Evolutionary conservation across 441 rosid genomes (phyloP).

Genomic region (Adansonia rubrostipa): DNA sequence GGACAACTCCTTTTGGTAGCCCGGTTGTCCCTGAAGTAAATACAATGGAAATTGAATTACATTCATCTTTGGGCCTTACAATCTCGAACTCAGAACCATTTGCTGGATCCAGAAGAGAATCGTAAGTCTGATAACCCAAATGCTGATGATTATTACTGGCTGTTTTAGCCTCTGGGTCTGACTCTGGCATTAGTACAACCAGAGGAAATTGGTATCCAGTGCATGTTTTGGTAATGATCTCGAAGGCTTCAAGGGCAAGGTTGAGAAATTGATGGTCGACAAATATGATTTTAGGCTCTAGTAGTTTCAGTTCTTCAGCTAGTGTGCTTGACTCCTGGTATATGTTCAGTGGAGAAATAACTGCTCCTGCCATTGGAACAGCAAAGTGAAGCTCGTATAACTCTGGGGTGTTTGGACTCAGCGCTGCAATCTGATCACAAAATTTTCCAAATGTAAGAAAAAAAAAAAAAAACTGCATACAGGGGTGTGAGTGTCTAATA

Average conservation of each 20-base stretch:
- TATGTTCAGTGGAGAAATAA: background rate
- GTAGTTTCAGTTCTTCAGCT: constrained; percentile 1
- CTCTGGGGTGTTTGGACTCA: constrained; percentile 6
- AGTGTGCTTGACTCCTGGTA: background rate
- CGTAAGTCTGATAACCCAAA: background rate
- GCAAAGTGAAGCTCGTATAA: constrained; percentile 13
- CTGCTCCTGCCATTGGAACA: constrained; percentile 3
- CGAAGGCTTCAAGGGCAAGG: background rate
- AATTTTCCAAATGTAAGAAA: background rate
- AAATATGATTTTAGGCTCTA: background rate
- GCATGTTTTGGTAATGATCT: background rate
- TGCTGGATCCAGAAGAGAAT: background rate
- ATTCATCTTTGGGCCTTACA: background rate
- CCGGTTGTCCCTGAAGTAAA: constrained; percentile 21
- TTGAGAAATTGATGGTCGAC: background rate
- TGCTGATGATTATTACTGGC: background rate
- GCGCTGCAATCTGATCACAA: constrained; percentile 10
- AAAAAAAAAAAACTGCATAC: background rate
- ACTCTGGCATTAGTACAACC: background rate
- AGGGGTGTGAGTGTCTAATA: too few species aligned
- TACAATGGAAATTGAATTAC: background rate
- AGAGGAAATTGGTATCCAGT: background rate
- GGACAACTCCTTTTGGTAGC: background rate
- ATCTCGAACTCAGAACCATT: background rate
- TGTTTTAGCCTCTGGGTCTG: background rate